Evolutionary conservation across 2,329 filamentous ascomycete species (phyloP), one percentile per base, ranked within the genome.

Genomic region (Hypoxylon sp.): DNA sequence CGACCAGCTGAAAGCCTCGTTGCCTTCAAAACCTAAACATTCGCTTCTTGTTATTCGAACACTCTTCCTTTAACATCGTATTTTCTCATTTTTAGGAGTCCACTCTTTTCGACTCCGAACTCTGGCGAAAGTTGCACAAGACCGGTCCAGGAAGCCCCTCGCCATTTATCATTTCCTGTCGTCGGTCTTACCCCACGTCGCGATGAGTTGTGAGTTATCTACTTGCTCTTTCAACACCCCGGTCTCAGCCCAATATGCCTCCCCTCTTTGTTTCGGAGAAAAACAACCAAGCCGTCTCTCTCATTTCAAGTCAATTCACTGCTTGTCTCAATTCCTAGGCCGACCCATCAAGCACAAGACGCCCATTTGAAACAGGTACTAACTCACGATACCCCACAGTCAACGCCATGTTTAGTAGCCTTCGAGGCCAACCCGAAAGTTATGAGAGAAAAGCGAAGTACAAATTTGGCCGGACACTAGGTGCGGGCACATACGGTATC

Each of bases 361-460:
- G 38, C 23, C 23, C 23, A 23, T 34, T 36, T 46, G 13, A 46
- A 48, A 48, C 17, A 28, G 10, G 46, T 59, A 49, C 70, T 72
- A 53, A 65, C 62, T 32, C 70, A 43, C 28, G 62, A 59, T 19
- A 30, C 34, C 34, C 34, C 57, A 60, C 68, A 97, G 94, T 97
- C 83, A 85, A 91, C 74, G 91, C 87, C 78, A 97, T 98, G 93
- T 87, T 98, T 76, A 97, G 95, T 84, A 94, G 95, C 88, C 91
- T 98, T 77, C 93, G 97, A 77, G 94, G 94, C 81, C 95, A 98
- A 84, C 95, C 95, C 74, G 94, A 97, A 75, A 98, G 93, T 84
- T 99, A 99, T 85, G 96, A 98, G 80, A 97, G 97, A 84, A 99
- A 99, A 93, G 85, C 93, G 70, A 93, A 91, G 80, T 99, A 99